Conservation (phyloP, 768 basidiomycete species). For the Cyclocybe cylindracea region DNA sequence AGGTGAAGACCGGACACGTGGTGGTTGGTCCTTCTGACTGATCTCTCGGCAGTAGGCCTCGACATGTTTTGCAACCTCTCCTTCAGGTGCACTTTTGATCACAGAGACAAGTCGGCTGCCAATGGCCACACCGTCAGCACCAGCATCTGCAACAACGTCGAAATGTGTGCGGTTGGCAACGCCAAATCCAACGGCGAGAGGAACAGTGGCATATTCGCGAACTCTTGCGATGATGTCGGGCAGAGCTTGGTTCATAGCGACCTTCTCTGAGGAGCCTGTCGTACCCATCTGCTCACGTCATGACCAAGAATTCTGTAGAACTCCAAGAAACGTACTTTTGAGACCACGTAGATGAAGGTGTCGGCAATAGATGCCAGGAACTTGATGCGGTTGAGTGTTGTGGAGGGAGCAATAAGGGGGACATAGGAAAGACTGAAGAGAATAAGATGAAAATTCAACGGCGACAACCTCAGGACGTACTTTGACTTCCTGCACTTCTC, state of each 20-base stretch:
- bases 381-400: slow-evolving; percentile 81
- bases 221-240: slow-evolving; percentile 86
- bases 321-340: slow-evolving; percentile 58
- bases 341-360: slow-evolving; percentile 98
- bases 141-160: slow-evolving; percentile 78
- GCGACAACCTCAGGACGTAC: slow-evolving; percentile 47
- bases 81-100: slow-evolving; percentile 65
- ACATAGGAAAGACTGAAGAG: slow-evolving; percentile 83
- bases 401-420: slow-evolving; percentile 94
- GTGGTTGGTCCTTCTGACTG: slow-evolving; percentile 42
- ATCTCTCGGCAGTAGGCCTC: slow-evolving; percentile 78
- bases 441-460: neutral
- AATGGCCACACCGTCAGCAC: slow-evolving; percentile 95
- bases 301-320: slow-evolving; percentile 1
- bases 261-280: slow-evolving; percentile 84
- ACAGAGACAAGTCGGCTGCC: slow-evolving; percentile 84
- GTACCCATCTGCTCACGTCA: slow-evolving; percentile 80
- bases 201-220: slow-evolving; percentile 73
- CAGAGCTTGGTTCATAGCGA: slow-evolving; percentile 71
- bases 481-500: slow-evolving; percentile 79
- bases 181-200: slow-evolving; percentile 96
- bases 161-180: slow-evolving; percentile 91
- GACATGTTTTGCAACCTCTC: slow-evolving; percentile 52
- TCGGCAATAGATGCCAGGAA: slow-evolving; percentile 94
- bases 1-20: slow-evolving; percentile 33